phyloP scores from a whole-genome alignment of 176 grass and related monocot genomes.

The Miscanthus lutarioriparius region DNA sequence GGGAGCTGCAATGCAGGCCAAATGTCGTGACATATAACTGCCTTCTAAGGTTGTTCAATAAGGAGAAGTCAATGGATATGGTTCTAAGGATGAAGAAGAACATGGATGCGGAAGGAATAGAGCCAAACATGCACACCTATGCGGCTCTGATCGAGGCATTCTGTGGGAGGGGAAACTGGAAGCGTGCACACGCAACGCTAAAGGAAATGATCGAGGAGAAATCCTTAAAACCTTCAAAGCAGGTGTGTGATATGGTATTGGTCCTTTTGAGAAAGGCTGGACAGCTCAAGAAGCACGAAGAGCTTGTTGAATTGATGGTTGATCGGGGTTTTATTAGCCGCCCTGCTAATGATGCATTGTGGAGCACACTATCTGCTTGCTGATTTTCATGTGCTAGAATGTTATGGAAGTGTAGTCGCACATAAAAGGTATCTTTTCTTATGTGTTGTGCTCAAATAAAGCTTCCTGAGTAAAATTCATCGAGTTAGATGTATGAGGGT shows the following conservation, averaged over 20 bases:
- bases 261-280: conserved; percentile 66
- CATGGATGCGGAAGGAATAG: conserved; percentile 71
- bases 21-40: conserved; percentile 85
- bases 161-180: conserved; percentile 83
- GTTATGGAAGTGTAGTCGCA: conserved; percentile 15
- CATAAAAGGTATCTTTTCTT: background rate
- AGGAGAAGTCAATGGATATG: conserved; percentile 92
- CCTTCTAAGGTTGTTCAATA: conserved; percentile 72
- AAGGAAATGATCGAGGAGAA: conserved; percentile 86
- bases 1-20: conserved; percentile 62
- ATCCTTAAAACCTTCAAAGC: conserved; percentile 60
- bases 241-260: conserved; percentile 56
- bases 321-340: conserved; percentile 65
- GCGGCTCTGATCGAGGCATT: conserved; percentile 61
- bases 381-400: conserved; percentile 21
- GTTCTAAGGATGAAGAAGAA: conserved; percentile 81
- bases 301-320: conserved; percentile 72
- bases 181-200: conserved; percentile 37
- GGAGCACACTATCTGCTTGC: conserved; percentile 22
- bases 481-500: background rate
- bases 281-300: conserved; percentile 68
- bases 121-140: conserved; percentile 78
- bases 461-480: background rate
- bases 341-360: conserved; percentile 45
- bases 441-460: conserved; percentile 20